Conservation (phyloP, 176 grass and related monocot species). For the Eremochloa ophiuroides region DNA sequence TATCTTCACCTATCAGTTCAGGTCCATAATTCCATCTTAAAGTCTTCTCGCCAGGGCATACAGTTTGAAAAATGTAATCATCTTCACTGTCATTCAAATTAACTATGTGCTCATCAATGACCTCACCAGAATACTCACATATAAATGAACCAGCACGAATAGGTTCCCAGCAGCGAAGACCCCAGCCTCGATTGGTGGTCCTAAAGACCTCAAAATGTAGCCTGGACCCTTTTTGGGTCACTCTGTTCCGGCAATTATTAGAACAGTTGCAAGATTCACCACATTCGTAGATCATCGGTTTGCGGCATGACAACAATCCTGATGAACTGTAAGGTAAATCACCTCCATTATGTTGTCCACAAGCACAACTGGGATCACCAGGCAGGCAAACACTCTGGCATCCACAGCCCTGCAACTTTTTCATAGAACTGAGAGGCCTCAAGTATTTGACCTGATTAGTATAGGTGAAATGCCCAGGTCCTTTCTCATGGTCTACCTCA, state of each 20-base stretch:
- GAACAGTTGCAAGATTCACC: constrained; percentile 53
- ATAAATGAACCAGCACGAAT: constrained; percentile 78
- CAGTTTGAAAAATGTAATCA: constrained; percentile 65
- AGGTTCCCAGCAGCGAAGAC: constrained; percentile 77
- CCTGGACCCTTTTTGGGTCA: constrained; percentile 56
- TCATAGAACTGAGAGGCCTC: constrained; percentile 39
- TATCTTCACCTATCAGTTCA: constrained; percentile 51
- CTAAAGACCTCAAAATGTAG: constrained; percentile 76
- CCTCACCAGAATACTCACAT: constrained; percentile 68
- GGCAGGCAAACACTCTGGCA: constrained; percentile 66
- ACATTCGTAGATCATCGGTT: constrained; percentile 68
- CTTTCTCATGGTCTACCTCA: constrained; percentile 64
- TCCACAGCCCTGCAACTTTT: constrained; percentile 45
- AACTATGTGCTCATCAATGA: constrained; percentile 43
- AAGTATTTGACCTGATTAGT: constrained; percentile 33
- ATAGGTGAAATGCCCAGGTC: constrained; percentile 63
- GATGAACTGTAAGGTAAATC: constrained; percentile 68
- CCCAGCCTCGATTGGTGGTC: constrained; percentile 63
- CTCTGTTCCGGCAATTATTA: constrained; percentile 67
- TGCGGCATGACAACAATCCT: constrained; percentile 57
- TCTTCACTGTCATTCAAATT: constrained; percentile 44
- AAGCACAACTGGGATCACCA: constrained; percentile 47
- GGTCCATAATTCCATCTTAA: constrained; percentile 65
- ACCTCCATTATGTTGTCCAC: constrained; percentile 56
- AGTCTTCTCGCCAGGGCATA: constrained; percentile 54